Conservation (phyloP, 139 green algal species). For the Chlorella sorokiniana region DNA sequence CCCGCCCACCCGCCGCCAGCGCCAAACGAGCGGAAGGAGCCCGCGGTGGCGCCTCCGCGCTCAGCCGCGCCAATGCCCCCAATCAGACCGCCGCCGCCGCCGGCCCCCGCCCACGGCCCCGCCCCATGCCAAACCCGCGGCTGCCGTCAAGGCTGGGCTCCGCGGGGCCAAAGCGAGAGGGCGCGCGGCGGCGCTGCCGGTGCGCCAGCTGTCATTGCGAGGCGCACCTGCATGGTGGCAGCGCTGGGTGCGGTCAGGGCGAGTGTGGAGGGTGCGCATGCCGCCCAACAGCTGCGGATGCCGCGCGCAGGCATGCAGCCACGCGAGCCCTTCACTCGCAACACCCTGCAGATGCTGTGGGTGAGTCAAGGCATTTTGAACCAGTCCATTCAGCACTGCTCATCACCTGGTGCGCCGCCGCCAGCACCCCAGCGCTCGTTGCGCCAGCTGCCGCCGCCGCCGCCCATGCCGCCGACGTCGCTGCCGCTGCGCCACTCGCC, state of each 20-base stretch:
- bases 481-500: slow-evolving; percentile 12
- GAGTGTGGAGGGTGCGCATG: not conserved
- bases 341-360: too few relatives aligned
- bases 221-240: not conserved
- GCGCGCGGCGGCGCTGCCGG: not conserved
- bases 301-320: too few relatives aligned
- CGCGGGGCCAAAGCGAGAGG: slow-evolving; percentile 8
- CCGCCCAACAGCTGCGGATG: too few relatives aligned
- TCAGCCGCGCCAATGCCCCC: slow-evolving; percentile 6
- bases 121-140: slow-evolving; percentile 48
- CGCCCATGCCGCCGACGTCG: not conserved
- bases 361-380: too few relatives aligned
- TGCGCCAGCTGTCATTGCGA: slow-evolving; percentile 31
- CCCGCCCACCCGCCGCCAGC: slow-evolving; percentile 32
- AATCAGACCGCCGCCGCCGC: slow-evolving; percentile 3
- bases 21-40: not conserved
- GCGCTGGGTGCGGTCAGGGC: not conserved
- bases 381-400: too few relatives aligned
- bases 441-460: slow-evolving; percentile 25
- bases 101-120: not conserved
- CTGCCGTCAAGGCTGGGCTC: slow-evolving; percentile 35
- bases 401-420: not conserved
- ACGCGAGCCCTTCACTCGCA: too few relatives aligned
- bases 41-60: not conserved
- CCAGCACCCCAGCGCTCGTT: slow-evolving; percentile 37